Evolutionary conservation across 2,329 filamentous ascomycete genomes (phyloP), one percentile per base, ranked within the genome.

Genomic region (Cladosporium halotolerans): DNA sequence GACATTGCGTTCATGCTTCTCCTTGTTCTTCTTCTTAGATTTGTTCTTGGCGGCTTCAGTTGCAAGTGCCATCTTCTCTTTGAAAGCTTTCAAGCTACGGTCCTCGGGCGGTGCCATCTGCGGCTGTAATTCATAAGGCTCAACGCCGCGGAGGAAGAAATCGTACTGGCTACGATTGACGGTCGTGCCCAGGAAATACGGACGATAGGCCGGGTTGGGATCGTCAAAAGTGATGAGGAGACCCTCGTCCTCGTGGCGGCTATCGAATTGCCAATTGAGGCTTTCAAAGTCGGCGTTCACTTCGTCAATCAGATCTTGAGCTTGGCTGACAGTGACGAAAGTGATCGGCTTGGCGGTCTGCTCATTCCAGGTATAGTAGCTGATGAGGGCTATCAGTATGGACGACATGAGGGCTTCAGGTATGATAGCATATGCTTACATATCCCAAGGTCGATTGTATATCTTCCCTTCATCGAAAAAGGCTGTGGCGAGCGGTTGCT

Each of bases 151-250:
- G 65, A 44, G 40, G 16, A 73, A 67, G n/a, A 54, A 63, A 28
- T 70, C 73, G 68, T 70, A 74, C 47, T 63, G 75, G 57, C 73
- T 69, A 3, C 71, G 69, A 38, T 73, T 79, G 11, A 64, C 70
- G 1, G 79, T 81, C 39, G 73, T 76, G 2, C 84, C 83, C 4
- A 93, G 72, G 62, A 83, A 91, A 40, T 82, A 79, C 3, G 90
- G 89, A 7, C 77, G 75, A 4, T 84, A 83, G 4, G 78, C 80
- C 3, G 77, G 76, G 33, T 80, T 76, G 31, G 80, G 77, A 62
- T 92, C 90, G 6, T 71, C 72, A 63, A 95, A 93, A 9, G 70
- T 71, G 54, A 86, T 68, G 41, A 79, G 68, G 55, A 93, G 85
- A 1, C 78, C 80, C 13, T 75, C 71, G 4, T 76, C 70, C 10